A percentile compares a stretch with the other conserved stretches of the same genome.
Conservation (phyloP, 179 eudicot genomes). For the Corrigiola litoralis region DNA sequence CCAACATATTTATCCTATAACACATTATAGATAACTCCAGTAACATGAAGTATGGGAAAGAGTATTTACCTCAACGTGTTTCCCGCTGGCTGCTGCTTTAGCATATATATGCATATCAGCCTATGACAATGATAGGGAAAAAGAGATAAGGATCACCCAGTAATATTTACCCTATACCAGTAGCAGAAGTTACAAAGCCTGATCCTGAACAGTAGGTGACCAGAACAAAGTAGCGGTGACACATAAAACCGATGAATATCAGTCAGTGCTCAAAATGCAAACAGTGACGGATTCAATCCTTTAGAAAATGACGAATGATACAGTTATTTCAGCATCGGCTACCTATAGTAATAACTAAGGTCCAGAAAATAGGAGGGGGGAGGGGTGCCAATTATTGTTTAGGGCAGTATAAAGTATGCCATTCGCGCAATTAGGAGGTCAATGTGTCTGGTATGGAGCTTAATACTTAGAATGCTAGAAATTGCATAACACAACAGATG, state of each 20-base stretch:
- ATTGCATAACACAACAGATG: neutral
- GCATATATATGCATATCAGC: slow-evolving; percentile 57
- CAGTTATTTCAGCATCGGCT: neutral
- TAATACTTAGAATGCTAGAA: too few species aligned
- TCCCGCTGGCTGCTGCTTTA: slow-evolving; percentile 65
- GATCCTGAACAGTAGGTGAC: neutral
- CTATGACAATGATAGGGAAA: slow-evolving; percentile 23
- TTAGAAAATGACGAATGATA: neutral
- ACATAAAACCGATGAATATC: too few species aligned
- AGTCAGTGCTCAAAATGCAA: neutral
- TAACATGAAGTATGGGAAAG: neutral
- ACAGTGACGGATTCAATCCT: neutral
- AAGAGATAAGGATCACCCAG: neutral
- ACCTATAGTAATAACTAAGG: too few species aligned
- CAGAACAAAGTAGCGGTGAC: neutral
- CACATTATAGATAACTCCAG: neutral
- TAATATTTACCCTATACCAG: neutral
- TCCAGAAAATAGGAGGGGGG: neutral
- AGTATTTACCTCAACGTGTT: slow-evolving; percentile 62
- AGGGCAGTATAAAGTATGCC: too few species aligned
- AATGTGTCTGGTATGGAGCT: too few species aligned
- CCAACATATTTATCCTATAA: too few species aligned
- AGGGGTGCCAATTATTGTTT: too few species aligned
- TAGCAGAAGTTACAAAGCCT: neutral
- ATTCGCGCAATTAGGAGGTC: too few species aligned